Base-by-base conservation (phyloP, 2,329 filamentous ascomycete genomes). In the Pseudogymnoascus sp. region DNA sequence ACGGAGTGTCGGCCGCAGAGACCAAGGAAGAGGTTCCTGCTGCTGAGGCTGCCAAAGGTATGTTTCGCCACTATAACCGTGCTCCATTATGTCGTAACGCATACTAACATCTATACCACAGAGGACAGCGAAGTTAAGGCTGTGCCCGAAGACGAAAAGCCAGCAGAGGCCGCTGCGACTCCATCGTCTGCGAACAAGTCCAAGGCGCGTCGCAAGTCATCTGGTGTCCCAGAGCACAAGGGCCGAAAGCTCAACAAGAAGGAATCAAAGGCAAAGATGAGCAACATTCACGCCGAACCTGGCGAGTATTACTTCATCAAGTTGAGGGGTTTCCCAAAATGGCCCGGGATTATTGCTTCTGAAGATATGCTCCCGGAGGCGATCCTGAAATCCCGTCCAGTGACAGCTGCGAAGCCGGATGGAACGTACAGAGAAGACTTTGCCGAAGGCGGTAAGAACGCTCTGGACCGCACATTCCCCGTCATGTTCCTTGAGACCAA, bases 401-500 rank as follows among this genome's bases (percentile, higher is more conserved):
- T 96, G 60, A 91, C 90, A 47, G 91, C 93, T 20, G 86, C 84
- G 68, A 85, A 89, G 62, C 77, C 83, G 20, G 93, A 97, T 74
- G 93, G 93, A 62, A 89, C 88, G 39, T 96, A 94, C 73, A 86
- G 90, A 60, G 90, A 91, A 63, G 89, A 93, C 65, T 97, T 90
- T 71, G 84, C 86, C 39, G 91, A 96, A 69, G 92, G 89, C 63
- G 93, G 90, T 68, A 94, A 94, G 78, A 89, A 91, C 66, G 86
- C 83, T 41, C 84, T 87, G 64, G 91, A 97, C 74, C 84, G 93
- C 65, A 91, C 89, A 30, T 97, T 91, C 72, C 90, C 93, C 4
- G 86, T 97, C 70, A 97, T 97, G 93, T 97, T 96, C 73, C 78
- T 97, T 58, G 81, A 85, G 65, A 96, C 92, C 37, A 97, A 97